Percentiles rank a stretch among this genome's conserved stretches.
Evolutionary conservation across 129 eudicot genomes (phyloP).

Genomic region (Pseudognaphalium luteoalbum): DNA sequence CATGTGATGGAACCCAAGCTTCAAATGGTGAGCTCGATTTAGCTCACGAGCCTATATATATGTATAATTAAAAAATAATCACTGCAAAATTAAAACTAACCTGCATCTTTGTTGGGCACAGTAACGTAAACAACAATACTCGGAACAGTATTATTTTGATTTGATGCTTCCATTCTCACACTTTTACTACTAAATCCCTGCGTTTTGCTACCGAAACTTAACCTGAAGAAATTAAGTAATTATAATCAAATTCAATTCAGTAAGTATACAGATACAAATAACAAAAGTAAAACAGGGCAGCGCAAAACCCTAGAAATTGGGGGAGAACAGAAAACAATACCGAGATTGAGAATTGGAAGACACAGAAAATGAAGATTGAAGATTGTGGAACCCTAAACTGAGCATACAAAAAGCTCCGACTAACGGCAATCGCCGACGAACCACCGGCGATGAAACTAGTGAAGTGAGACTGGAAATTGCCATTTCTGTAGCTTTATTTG

Average conservation of each 20-base stretch:
- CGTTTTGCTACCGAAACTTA: slow-evolving; percentile 39
- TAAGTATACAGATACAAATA: not conserved
- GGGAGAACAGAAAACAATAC: slow-evolving; percentile 30
- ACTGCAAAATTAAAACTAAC: slow-evolving; percentile 27
- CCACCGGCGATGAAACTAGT: slow-evolving; percentile 43
- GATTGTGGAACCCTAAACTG: slow-evolving; percentile 63
- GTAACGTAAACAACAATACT: slow-evolving; percentile 96
- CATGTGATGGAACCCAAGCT: not conserved
- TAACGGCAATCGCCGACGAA: slow-evolving; percentile 70
- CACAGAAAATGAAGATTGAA: slow-evolving; percentile 52
- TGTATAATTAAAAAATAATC: not conserved
- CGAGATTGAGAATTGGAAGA: slow-evolving; percentile 42
- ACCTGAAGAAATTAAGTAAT: slow-evolving; percentile 32
- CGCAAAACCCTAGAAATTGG: slow-evolving; percentile 23
- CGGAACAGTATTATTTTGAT: slow-evolving; percentile 62
- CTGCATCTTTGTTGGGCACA: slow-evolving; percentile 96
- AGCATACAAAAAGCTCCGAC: slow-evolving; percentile 89
- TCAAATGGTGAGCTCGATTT: not conserved
- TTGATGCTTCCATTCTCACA: slow-evolving; percentile 63
- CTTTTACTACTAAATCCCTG: slow-evolving; percentile 37
- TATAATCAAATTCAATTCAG: not conserved
- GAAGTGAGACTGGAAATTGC: slow-evolving; percentile 38
- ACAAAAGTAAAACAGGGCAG: not conserved
- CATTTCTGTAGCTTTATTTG: slow-evolving; percentile 18
- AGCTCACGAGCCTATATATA: not conserved